Conservation (phyloP, 352 stramenopile genomes). For the Phytophthora kernoviae region DNA sequence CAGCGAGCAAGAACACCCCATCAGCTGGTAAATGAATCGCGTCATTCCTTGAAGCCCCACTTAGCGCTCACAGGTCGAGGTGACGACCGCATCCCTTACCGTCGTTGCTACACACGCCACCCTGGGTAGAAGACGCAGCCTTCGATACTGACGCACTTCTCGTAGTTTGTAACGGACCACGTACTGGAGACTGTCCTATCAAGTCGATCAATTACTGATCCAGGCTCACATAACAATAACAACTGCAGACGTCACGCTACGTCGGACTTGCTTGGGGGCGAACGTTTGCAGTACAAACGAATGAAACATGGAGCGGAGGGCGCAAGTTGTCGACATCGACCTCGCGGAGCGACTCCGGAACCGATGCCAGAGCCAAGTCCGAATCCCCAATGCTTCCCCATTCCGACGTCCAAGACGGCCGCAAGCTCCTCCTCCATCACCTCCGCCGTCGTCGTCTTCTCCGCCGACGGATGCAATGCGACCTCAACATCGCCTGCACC, state of each 20-base stretch:
- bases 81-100: conserved; percentile 2
- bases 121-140: conserved; percentile 3
- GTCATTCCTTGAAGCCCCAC: conserved; percentile 7
- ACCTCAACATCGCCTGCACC: not conserved
- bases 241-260: conserved; percentile 2
- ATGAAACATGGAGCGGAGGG: conserved; percentile 23
- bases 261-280: conserved; percentile 2
- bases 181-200: conserved; percentile 11
- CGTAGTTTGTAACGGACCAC: conserved; percentile 13
- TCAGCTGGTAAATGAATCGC: conserved; percentile 3
- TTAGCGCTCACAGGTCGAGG: conserved; percentile 2
- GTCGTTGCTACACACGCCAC: conserved; percentile 12
- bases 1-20: not conserved
- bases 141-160: not conserved
- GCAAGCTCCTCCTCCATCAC: conserved; percentile 15
- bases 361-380: conserved; percentile 9
- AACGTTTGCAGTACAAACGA: not conserved
- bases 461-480: not conserved
- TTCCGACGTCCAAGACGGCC: conserved; percentile 24
- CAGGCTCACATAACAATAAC: conserved; percentile 11
- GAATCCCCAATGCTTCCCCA: conserved; percentile 19
- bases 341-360: conserved; percentile 24
- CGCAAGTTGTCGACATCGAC: conserved; percentile 22
- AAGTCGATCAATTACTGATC: conserved; percentile 5
- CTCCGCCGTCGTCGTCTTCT: not conserved